phyloP scores from a whole-genome alignment of 2,329 filamentous ascomycete species.

The Colletotrichum spaethianum region DNA sequence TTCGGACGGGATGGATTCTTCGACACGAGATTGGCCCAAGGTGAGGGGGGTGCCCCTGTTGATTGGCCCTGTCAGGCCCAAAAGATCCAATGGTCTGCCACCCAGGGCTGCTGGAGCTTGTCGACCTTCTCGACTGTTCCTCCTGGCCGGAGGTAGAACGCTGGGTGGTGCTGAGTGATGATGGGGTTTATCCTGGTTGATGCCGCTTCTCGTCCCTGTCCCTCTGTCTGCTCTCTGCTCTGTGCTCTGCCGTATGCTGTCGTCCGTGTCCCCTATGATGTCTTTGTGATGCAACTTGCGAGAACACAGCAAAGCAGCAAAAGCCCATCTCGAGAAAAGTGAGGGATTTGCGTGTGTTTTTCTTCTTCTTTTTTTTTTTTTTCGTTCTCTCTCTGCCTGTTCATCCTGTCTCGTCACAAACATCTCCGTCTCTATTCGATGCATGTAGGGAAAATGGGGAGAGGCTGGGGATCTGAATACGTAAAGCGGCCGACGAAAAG shows the following conservation, averaged over 20 bases:
- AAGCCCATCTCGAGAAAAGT: neutral
- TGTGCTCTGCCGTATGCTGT: conserved; percentile 9
- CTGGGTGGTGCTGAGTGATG: neutral
- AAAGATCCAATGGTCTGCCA: conserved; percentile 2
- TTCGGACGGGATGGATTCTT: conserved; percentile 27
- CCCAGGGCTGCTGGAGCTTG: neutral
- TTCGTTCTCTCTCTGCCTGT: no score
- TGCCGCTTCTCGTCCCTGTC: neutral
- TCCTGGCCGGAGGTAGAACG: neutral
- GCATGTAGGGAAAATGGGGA: neutral
- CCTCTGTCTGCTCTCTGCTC: conserved; percentile 4
- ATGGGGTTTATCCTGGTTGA: conserved; percentile 1
- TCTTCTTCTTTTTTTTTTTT: neutral
- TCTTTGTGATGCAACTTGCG: conserved; percentile 30
- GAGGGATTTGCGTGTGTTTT: neutral
- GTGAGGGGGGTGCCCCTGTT: neutral
- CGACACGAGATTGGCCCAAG: conserved; percentile 19
- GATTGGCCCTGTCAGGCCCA: neutral
- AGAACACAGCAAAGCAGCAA: conserved; percentile 8
- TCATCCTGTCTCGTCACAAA: neutral
- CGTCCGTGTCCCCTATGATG: conserved; percentile 34
- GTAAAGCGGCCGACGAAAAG: neutral
- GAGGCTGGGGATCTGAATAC: conserved; percentile 5
- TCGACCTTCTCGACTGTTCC: neutral
- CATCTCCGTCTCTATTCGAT: neutral